These are phyloP conservation scores for Colletotrichum graminicola DNA, from an alignment of 2,329 filamentous ascomycete genomes.

Conservation along the genomic window DNA sequence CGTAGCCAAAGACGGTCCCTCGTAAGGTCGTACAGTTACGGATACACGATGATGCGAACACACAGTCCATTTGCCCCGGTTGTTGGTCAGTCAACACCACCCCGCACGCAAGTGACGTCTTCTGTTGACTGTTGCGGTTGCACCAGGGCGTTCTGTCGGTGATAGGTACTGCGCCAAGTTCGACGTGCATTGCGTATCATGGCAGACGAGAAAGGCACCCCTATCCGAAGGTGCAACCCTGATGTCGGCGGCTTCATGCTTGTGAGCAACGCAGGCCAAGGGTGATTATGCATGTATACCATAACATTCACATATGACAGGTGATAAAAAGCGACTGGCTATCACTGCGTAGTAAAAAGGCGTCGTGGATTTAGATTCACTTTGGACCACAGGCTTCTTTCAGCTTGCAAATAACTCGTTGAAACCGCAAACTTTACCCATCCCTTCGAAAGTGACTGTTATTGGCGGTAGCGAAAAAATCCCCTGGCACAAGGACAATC, in stretches of 20 bases:
- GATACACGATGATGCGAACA: too few relatives aligned
- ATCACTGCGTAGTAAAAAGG: background rate
- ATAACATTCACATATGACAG: background rate
- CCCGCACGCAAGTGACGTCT: slow-evolving; percentile 9
- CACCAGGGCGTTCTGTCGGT: background rate
- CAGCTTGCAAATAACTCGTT: too few relatives aligned
- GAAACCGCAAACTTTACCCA: too few relatives aligned
- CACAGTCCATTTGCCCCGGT: background rate
- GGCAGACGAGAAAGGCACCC: background rate
- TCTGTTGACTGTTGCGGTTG: background rate
- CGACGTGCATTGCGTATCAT: slow-evolving; percentile 8
- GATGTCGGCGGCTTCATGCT: background rate
- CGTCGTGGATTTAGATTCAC: background rate
- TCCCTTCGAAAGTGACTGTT: slow-evolving; percentile 42
- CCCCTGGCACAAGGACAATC: slow-evolving; percentile 48
- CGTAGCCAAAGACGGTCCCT: too few relatives aligned
- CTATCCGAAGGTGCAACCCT: background rate
- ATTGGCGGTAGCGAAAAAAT: slow-evolving; percentile 38
- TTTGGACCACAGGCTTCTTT: background rate
- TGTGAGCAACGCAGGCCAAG: background rate
- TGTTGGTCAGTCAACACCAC: background rate
- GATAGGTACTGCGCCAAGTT: slow-evolving; percentile 24
- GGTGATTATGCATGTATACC: background rate
- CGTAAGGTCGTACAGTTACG: too few relatives aligned
- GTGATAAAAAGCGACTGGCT: background rate